Base-by-base conservation (phyloP, 768 basidiomycete species). In the Austroboletus festivus region DNA sequence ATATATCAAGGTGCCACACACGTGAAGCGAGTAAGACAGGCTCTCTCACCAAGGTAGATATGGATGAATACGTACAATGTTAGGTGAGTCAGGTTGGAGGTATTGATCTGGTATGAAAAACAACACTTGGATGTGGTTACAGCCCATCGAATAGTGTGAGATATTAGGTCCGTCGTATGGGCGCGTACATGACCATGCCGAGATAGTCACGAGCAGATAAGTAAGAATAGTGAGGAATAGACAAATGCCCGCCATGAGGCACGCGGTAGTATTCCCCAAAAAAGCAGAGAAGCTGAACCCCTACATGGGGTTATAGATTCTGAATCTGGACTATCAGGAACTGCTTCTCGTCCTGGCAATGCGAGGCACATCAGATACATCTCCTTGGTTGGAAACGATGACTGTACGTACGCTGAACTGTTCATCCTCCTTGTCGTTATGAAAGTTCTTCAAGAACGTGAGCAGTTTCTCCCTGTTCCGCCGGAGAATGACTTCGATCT, bases 371-470 rank as follows among this genome's bases (percentile, higher is more conserved):
- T 51, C 41, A 51, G n/a, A 12, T 6, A 28, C 23, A 30, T 1
- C 22, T 44, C 21, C 11, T 30, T n/a, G 22, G 43, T 13, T 30
- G 19, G 6, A 22, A 12, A 15, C 8, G 19, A 28, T 10, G 28
- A 12, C 28, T 24, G 12, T 35, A 67, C 79, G 57, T 56, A 83
- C 92, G 58, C 82, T 93, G 70, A 95, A 97, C 73, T 97, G 93
- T 64, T 96, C 95, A 69, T 97, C 93, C 70, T 98, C 95, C 68
- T 96, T 95, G 69, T 99, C 96, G 62, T 96, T 97, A 66, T 98
- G 95, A 76, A 99, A 99, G 44, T 79, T 80, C 67, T 87, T 89
- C 52, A 99, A 72, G 74, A 98, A 99, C 16, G 73, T 72, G 43
- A 98, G 71, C 12, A 99, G 73, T 63, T 95, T 96, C 18, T 95